Evolutionary conservation across 176 grass and related monocot genomes (phyloP), one percentile per base, ranked within the genome.

Genomic region (Carex pumila): DNA sequence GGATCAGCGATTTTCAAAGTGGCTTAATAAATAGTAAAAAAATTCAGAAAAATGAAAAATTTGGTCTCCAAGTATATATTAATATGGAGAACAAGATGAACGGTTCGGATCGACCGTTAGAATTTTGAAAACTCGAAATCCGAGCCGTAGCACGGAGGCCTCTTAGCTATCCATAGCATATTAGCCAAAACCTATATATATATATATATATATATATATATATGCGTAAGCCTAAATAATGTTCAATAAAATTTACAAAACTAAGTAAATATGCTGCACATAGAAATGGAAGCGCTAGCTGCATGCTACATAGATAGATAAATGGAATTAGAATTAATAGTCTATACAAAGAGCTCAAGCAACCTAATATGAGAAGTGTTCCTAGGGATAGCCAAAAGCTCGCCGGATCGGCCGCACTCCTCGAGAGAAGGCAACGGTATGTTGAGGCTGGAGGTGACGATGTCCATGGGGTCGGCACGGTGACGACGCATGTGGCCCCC

Each of bases 401-500:
- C 56, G 6, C 41, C 61, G 25, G 83, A 85, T 1, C 82, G 59
- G 37, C 87, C 88, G 1, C 8, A 65, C 8, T 90, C 58, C 45
- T 52, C 84, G 50, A 68, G 56, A 37, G 90, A 90, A 25, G 52
- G 31, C n/a, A 65, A 11, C 25, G 57, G 22, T 19, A 77, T n/a
- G 18, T 29, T 12, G 61, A 71, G 66, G 19, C 36, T 56, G 34
- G n/a, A 7, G 50, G 58, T 18, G 13, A n/a, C 2, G 6, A 7
- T 32, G 6, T 29, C 17, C 3, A 79, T 17, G 0, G 32, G 31
- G 18, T 75, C 57, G 1, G 84, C 34, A 13, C 87, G 77, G 57
- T 90, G 93, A 0, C 85, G 76, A 2, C 90, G 75, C 90, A 90
- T 92, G 85, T 95, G 88, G 0, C 93, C 90, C 11, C 93, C 90